phyloP scores from a whole-genome alignment of 257 asterid genomes.

The Solanum rostratum region DNA sequence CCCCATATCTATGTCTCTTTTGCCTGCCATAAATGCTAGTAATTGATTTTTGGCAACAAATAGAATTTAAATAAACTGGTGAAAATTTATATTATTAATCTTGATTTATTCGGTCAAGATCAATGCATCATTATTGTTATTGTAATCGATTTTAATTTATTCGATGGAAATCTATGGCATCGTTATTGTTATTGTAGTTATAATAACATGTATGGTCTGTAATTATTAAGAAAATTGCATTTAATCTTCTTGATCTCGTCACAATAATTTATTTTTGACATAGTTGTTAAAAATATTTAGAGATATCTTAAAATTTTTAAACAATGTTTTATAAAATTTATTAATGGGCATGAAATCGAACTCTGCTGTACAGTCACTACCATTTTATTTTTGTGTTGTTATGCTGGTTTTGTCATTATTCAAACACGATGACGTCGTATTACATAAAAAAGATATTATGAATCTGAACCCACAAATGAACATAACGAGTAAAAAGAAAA shows the following conservation, averaged over 20 bases:
- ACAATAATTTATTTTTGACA: background rate
- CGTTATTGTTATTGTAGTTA: background rate
- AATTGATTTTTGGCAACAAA: background rate
- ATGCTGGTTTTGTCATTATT: background rate
- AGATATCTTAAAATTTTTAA: background rate
- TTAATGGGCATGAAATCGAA: background rate
- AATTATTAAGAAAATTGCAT: background rate
- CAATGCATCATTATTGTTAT: background rate
- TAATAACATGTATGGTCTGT: background rate
- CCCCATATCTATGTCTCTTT: background rate
- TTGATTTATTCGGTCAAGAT: background rate
- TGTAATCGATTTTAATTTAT: background rate
- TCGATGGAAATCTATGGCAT: background rate
- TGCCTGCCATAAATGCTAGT: background rate
- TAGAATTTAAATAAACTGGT: background rate
- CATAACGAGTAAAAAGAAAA: too few relatives aligned
- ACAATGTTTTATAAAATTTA: background rate
- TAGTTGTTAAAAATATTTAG: background rate
- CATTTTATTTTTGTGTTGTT: background rate
- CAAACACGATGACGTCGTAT: background rate
- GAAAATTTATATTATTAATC: background rate
- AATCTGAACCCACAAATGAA: background rate
- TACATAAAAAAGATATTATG: background rate
- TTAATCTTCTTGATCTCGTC: background rate
- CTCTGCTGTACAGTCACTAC: background rate